Conservation (phyloP, 352 stramenopile species). For the Globisporangium viniferum region DNA sequence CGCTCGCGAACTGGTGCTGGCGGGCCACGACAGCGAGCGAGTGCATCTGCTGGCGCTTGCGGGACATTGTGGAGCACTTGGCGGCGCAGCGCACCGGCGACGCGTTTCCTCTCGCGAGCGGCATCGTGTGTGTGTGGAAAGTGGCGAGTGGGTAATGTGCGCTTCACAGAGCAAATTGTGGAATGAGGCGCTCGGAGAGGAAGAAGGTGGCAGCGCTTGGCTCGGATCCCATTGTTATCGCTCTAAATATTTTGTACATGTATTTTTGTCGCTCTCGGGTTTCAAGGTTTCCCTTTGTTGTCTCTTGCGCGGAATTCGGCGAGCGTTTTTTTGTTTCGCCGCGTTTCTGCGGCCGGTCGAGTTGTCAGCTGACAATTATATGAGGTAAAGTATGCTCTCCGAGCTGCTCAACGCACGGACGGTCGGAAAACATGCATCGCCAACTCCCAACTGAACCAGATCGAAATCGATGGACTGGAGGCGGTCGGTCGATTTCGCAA, state of each 20-base stretch:
- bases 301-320: conserved; percentile 6
- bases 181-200: neutral
- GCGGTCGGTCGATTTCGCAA: neutral
- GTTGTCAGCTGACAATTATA: neutral
- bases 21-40: neutral
- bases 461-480: neutral
- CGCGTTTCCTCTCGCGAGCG: conserved; percentile 9
- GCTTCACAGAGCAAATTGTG: conserved; percentile 4
- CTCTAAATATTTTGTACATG: neutral
- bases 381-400: neutral
- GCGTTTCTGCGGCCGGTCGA: conserved; percentile 9
- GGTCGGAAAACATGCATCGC: neutral
- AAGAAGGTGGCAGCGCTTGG: neutral
- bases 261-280: neutral
- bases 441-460: neutral
- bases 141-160: neutral
- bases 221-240: neutral
- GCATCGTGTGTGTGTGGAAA: neutral
- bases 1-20: neutral
- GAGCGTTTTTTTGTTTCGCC: conserved; percentile 3
- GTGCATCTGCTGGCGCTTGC: conserved; percentile 17
- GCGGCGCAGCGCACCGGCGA: conserved; percentile 16
- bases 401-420: neutral
- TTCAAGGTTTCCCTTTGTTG: neutral
- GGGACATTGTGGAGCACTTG: conserved; percentile 20